These are phyloP conservation scores for Parathielavia hyrcaniae DNA, from an alignment of 495 filamentous ascomycete genomes.

Conservation along the genomic window DNA sequence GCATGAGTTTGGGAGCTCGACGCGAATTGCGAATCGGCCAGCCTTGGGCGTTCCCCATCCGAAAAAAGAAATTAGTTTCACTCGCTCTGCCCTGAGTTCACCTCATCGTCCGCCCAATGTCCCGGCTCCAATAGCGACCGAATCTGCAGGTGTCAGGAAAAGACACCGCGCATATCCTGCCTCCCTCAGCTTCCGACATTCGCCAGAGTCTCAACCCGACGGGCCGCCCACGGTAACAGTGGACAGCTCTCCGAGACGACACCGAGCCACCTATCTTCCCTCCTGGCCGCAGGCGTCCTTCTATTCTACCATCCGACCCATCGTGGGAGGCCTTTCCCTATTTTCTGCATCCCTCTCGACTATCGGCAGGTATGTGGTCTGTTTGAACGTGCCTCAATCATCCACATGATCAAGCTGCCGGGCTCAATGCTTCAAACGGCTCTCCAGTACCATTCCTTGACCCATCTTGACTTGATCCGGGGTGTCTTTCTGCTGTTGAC, in stretches of 20 bases:
- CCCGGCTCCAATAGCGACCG: conserved; percentile 29
- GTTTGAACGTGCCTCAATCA: neutral
- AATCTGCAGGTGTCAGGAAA: conserved; percentile 27
- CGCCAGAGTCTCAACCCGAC: conserved; percentile 25
- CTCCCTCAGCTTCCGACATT: conserved; percentile 1
- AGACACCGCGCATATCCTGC: conserved; percentile 23
- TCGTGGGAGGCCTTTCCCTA: conserved; percentile 29
- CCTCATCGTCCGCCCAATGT: conserved; percentile 25
- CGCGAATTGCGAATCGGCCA: conserved; percentile 9
- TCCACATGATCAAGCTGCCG: neutral
- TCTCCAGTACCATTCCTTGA: neutral
- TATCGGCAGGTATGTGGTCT: conserved; percentile 8
- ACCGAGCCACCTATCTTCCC: conserved; percentile 26
- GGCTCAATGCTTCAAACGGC: neutral
- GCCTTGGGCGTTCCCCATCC: neutral
- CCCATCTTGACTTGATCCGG: neutral
- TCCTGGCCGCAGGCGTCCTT: conserved; percentile 53
- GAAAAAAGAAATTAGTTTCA: neutral
- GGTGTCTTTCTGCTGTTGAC: neutral
- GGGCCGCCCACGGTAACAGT: conserved; percentile 47
- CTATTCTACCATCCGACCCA: conserved; percentile 39
- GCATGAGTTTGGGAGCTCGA: conserved; percentile 3
- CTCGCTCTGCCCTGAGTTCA: conserved; percentile 6
- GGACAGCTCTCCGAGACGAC: conserved; percentile 40
- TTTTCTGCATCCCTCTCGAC: neutral